A percentile compares a stretch with the other conserved stretches of the same genome.
Evolutionary conservation across 306 rosid species (phyloP).

Genomic region (Mimosa pudica): DNA sequence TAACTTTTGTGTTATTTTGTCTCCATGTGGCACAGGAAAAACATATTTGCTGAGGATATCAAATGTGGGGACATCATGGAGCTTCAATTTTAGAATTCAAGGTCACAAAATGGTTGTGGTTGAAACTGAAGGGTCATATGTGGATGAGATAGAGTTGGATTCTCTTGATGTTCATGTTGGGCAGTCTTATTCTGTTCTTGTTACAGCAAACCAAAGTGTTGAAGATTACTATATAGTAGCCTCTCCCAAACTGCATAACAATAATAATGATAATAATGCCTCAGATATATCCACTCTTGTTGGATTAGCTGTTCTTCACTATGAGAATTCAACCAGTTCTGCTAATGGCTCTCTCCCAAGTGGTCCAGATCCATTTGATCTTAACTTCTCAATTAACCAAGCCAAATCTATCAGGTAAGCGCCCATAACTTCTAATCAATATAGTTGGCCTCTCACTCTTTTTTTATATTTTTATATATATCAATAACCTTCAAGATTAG

Average conservation of each 20-base stretch:
- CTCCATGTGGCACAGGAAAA: constrained; percentile 55
- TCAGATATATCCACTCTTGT: constrained; percentile 35
- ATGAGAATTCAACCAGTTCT: constrained; percentile 49
- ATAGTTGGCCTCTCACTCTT: neutral
- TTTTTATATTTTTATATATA: neutral
- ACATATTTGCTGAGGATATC: constrained; percentile 82
- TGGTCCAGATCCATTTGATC: constrained; percentile 72
- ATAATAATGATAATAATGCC: neutral
- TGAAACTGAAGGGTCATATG: constrained; percentile 91
- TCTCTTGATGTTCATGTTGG: constrained; percentile 93
- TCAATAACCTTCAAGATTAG: neutral
- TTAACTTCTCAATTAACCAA: constrained; percentile 62
- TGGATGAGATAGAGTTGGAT: constrained; percentile 55
- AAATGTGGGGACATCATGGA: constrained; percentile 72
- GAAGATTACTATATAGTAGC: constrained; percentile 79
- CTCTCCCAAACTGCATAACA: constrained; percentile 52
- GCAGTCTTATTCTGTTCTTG: constrained; percentile 82
- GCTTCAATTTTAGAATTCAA: constrained; percentile 83
- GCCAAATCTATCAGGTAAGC: constrained; percentile 71
- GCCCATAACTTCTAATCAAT: neutral
- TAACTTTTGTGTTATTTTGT: constrained; percentile 6
- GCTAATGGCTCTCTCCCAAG: constrained; percentile 58
- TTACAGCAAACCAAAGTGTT: constrained; percentile 64
- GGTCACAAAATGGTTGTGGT: constrained; percentile 66
- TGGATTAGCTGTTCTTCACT: constrained; percentile 65